A percentile compares a stretch with the other conserved stretches of the same genome.
These are phyloP conservation scores for Lasiosphaeriaceae sp. DNA, from an alignment of 495 filamentous ascomycete species.

Conservation along the genomic window DNA sequence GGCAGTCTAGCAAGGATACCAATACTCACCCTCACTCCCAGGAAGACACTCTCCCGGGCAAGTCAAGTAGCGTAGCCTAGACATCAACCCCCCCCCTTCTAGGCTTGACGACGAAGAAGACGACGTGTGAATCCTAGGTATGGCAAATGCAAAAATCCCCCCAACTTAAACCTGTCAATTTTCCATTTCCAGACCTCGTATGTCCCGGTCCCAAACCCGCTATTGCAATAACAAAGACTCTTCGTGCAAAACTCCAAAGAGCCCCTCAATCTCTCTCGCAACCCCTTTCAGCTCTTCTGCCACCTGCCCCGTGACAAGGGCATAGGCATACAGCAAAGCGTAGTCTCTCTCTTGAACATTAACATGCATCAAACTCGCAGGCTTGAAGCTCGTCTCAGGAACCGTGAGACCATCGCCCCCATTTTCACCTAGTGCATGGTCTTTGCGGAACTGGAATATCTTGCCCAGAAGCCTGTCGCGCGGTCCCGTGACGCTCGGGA, in stretches of 20 bases:
- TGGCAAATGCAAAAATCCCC: background rate
- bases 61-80: no score
- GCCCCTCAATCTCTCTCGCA: conserved; percentile 61
- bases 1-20: no score
- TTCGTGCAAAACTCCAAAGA: conserved; percentile 77
- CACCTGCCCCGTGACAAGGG: conserved; percentile 63
- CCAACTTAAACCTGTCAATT: background rate
- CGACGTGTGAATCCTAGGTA: background rate
- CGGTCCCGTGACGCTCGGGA: conserved; percentile 76
- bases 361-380: conserved; percentile 20
- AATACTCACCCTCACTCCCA: no score
- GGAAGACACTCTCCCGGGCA: no score
- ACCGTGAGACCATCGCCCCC: conserved; percentile 17
- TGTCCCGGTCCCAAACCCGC: conserved; percentile 1
- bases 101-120: background rate
- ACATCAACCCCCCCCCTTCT: no score
- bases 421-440: conserved; percentile 38
- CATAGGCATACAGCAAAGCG: conserved; percentile 53
- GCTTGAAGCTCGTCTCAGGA: background rate
- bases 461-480: conserved; percentile 84
- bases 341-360: conserved; percentile 48
- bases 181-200: background rate
- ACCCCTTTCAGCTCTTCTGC: conserved; percentile 66
- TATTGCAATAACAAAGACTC: conserved; percentile 66
- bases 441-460: conserved; percentile 78